Base-by-base conservation (phyloP, 176 grass and related monocot species). In the Musa itinerans region DNA sequence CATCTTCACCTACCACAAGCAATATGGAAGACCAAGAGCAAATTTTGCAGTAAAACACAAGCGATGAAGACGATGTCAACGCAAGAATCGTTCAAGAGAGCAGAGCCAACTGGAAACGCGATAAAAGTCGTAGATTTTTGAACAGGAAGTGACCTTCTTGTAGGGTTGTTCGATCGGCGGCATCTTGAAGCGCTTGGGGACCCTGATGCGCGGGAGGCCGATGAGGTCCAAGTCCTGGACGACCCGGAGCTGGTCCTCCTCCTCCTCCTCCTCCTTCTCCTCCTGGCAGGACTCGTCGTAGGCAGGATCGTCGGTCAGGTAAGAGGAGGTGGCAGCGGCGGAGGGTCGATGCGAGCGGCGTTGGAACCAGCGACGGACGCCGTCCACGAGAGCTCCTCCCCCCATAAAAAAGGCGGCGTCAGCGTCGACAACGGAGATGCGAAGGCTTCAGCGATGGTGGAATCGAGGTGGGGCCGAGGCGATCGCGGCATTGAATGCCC, bases 291-390 rank as follows among this genome's bases (percentile, higher is more conserved):
- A 17, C 9, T 77, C 86, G 54, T 81, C 25, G 75, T 48, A 13
- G 21, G 29, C 21, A 5, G 68, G n/a, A 7, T 80, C 68, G 21
- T 52, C 68, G 29, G 15, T 58, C 13, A 54, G 55, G 67, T 52
- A 16, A 15, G 54, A 66, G 10, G 10, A 15, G 61, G 11, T 3
- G 74, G 81, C 75, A 63, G 74, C 73, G 73, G 70, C 50, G 55
- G 63, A 14, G 52, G 75, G 52, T 51, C 54, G 26, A 1, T 51
- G 14, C 8, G 69, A 80, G 63, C 79, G 84, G 79, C 90, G 90
- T 69, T 92, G 86, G 84, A 89, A 89, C 82, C 72, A 82, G 80
- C 90, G 90, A 74, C 86, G 90, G 76, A 92, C 81, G 65, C 90
- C 86, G 76, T 85, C 84, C 34, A 87, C 86, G 72, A 92, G 69